A percentile compares a stretch with the other conserved stretches of the same genome.
Conservation (phyloP, 2,329 filamentous ascomycete genomes). For the Simplicillium aogashimaense region DNA sequence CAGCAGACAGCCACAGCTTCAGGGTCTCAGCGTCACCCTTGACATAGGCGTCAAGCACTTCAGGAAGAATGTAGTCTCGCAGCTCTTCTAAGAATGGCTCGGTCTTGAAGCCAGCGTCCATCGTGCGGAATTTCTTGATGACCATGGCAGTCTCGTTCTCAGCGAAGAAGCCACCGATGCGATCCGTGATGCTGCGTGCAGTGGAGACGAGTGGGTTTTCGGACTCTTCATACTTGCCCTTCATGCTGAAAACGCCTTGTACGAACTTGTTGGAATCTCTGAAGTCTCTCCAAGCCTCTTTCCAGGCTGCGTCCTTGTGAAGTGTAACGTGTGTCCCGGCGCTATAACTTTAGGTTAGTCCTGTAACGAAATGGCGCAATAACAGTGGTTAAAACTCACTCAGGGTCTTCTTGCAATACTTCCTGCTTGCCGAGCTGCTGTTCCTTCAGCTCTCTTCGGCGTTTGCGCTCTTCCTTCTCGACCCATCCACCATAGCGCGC, state of each 20-base stretch:
- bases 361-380: conserved; percentile 5
- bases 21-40: conserved; percentile 88
- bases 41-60: conserved; percentile 95
- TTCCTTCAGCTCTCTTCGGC: conserved; percentile 65
- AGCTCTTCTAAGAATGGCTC: conserved; percentile 93
- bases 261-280: conserved; percentile 81
- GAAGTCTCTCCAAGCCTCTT: conserved; percentile 97
- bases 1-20: conserved; percentile 91
- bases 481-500: conserved; percentile 94
- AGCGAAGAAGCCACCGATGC: conserved; percentile 89
- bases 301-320: conserved; percentile 96
- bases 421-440: conserved; percentile 47
- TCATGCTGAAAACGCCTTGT: conserved; percentile 79
- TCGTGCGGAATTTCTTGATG: conserved; percentile 94
- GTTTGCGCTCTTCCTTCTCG: conserved; percentile 88
- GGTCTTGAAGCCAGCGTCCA: conserved; percentile 90
- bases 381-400: conserved; percentile 50
- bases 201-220: conserved; percentile 94
- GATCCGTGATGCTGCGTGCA: conserved; percentile 86
- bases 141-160: conserved; percentile 97
- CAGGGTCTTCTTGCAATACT: conserved; percentile 69
- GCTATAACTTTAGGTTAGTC: conserved; percentile 38
- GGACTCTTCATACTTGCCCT: conserved; percentile 85
- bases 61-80: conserved; percentile 93
- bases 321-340: conserved; percentile 90